These are phyloP conservation scores for Microthyrium microscopicum DNA, from an alignment of 2,329 filamentous ascomycete genomes.

Conservation along the genomic window DNA sequence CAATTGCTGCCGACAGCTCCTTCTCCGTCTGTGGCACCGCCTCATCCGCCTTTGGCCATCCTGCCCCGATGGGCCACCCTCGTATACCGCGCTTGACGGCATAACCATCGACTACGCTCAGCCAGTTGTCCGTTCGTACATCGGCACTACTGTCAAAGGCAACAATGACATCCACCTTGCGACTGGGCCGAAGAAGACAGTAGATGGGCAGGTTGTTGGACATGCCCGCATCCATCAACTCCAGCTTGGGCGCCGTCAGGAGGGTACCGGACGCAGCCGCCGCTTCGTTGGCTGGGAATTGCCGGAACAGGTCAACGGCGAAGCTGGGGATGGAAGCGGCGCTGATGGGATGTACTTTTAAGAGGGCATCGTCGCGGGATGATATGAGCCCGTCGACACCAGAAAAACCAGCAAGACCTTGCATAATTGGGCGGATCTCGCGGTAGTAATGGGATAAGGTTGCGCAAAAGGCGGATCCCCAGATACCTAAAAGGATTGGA, in stretches of 20 bases:
- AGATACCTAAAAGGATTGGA: constrained; percentile 80
- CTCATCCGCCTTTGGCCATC: constrained; percentile 60
- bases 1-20: constrained; percentile 53
- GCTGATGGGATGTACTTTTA: constrained; percentile 88
- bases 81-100: constrained; percentile 77
- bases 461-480: constrained; percentile 90
- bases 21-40: constrained; percentile 42
- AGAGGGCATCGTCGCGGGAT: constrained; percentile 65
- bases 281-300: constrained; percentile 38
- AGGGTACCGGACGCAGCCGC: constrained; percentile 60
- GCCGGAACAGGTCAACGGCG: constrained; percentile 60
- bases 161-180: constrained; percentile 76
- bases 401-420: constrained; percentile 55
- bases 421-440: constrained; percentile 71
- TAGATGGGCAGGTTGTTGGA: constrained; percentile 96
- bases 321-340: constrained; percentile 86
- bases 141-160: constrained; percentile 93
- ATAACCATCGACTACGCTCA: constrained; percentile 86
- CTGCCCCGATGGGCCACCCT: constrained; percentile 88
- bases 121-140: constrained; percentile 88
- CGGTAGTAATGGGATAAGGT: constrained; percentile 93
- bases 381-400: constrained; percentile 70
- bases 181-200: constrained; percentile 71
- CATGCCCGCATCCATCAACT: constrained; percentile 90
- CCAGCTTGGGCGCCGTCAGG: constrained; percentile 46